Evolutionary conservation across 805 yeast genomes (phyloP).

Genomic region (Metschnikowia rubicola): DNA sequence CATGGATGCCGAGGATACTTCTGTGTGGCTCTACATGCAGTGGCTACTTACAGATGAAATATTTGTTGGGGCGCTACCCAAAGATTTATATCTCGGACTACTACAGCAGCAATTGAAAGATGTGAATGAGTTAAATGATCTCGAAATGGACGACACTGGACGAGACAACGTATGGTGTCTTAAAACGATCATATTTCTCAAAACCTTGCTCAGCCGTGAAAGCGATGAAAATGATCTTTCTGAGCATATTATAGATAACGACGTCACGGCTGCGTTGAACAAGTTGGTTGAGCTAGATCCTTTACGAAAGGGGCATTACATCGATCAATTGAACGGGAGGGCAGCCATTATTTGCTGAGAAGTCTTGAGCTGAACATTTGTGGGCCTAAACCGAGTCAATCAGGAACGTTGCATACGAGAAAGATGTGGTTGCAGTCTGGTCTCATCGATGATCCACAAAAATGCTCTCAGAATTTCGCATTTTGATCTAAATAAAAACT

Average conservation of each 20-base stretch:
- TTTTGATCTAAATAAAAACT: too few relatives aligned
- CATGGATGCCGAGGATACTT: slow-evolving; percentile 91
- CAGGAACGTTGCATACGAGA: not conserved
- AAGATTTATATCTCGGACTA: slow-evolving; percentile 31
- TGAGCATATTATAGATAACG: slow-evolving; percentile 21
- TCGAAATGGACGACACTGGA: slow-evolving; percentile 68
- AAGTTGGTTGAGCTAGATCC: slow-evolving; percentile 59
- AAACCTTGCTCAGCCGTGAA: slow-evolving; percentile 23
- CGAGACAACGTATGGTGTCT: slow-evolving; percentile 74
- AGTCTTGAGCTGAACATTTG: not conserved
- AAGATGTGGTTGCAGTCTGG: too few relatives aligned
- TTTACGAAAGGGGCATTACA: slow-evolving; percentile 57
- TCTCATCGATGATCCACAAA: too few relatives aligned
- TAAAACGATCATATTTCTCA: slow-evolving; percentile 52
- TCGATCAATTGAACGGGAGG: slow-evolving; percentile 30
- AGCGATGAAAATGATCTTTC: slow-evolving; percentile 1
- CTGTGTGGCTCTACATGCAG: slow-evolving; percentile 83
- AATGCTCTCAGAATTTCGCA: too few relatives aligned
- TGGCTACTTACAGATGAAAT: slow-evolving; percentile 63
- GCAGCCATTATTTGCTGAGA: slow-evolving; percentile 10
- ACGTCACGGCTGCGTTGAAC: slow-evolving; percentile 34
- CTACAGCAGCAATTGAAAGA: slow-evolving; percentile 44
- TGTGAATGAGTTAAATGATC: slow-evolving; percentile 61
- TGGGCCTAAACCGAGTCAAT: not conserved
- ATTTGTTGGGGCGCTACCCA: slow-evolving; percentile 27